Evolutionary conservation across 1,139 yeast genomes (phyloP).

Genomic region (Hemisphaericaspora subhashii): DNA sequence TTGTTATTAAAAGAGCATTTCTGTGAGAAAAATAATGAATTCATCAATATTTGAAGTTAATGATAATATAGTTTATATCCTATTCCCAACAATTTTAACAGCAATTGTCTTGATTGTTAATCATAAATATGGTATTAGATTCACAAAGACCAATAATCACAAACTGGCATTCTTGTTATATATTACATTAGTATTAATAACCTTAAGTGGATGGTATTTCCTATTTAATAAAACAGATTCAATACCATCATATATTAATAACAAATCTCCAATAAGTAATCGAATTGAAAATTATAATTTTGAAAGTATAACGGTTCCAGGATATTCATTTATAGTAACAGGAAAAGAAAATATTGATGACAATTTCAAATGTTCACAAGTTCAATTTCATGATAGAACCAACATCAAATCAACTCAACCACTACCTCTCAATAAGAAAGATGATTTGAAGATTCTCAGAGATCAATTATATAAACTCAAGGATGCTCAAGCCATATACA

Average conservation of each 20-base stretch:
- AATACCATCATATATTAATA: neutral
- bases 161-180: too few species aligned
- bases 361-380: conserved; percentile 5
- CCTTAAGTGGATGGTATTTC: neutral
- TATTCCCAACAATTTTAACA: too few species aligned
- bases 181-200: too few species aligned
- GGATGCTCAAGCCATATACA: neutral
- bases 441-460: conserved; percentile 10
- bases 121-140: too few species aligned
- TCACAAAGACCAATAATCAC: too few species aligned
- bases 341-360: conserved; percentile 1
- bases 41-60: too few species aligned
- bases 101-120: too few species aligned
- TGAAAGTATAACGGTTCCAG: conserved; percentile 9
- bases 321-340: conserved; percentile 13
- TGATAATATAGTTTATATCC: too few species aligned
- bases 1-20: too few species aligned
- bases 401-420: neutral
- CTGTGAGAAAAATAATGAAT: too few species aligned
- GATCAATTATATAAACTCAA: conserved; percentile 6
- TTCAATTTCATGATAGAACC: conserved; percentile 4
- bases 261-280: neutral
- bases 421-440: conserved; percentile 8
- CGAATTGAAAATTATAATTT: neutral
- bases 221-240: neutral